These are phyloP conservation scores for Chenopodium album DNA, from an alignment of 148 eudicot genomes.

Conservation along the genomic window DNA sequence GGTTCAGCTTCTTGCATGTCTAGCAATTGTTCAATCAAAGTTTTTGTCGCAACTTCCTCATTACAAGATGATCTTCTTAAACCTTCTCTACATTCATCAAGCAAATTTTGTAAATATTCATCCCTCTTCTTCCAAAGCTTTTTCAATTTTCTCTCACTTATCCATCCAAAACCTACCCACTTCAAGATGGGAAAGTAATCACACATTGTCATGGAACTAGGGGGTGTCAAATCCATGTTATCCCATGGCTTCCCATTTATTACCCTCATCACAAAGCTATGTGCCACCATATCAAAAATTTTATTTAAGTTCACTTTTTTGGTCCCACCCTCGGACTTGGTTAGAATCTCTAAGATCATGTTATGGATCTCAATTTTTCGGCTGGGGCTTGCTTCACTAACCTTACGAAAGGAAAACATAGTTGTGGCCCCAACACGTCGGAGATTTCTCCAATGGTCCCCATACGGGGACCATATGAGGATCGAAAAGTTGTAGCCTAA, in stretches of 20 bases:
- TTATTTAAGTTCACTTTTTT: conserved; percentile 29
- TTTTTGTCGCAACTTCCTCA: background rate
- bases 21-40: conserved; percentile 34
- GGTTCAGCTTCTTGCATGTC: conserved; percentile 42
- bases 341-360: conserved; percentile 17
- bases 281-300: conserved; percentile 10
- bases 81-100: conserved; percentile 30
- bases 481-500: conserved; percentile 26
- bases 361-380: conserved; percentile 20
- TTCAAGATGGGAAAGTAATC: conserved; percentile 49
- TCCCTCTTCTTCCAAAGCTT: conserved; percentile 33
- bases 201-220: conserved; percentile 18
- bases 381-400: conserved; percentile 14
- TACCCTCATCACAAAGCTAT: conserved; percentile 32
- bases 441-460: conserved; percentile 37
- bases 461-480: conserved; percentile 29
- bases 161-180: conserved; percentile 45
- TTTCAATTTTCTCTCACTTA: conserved; percentile 30
- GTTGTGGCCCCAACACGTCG: conserved; percentile 23
- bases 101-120: conserved; percentile 35
- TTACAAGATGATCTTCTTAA: background rate
- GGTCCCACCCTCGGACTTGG: background rate
- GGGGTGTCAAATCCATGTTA: conserved; percentile 4
- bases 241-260: conserved; percentile 36
- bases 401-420: conserved; percentile 23